Percentiles rank a stretch among this genome's conserved stretches.
phyloP scores from a whole-genome alignment of 257 asterid genomes.

The Paraleonurus japonicus region DNA sequence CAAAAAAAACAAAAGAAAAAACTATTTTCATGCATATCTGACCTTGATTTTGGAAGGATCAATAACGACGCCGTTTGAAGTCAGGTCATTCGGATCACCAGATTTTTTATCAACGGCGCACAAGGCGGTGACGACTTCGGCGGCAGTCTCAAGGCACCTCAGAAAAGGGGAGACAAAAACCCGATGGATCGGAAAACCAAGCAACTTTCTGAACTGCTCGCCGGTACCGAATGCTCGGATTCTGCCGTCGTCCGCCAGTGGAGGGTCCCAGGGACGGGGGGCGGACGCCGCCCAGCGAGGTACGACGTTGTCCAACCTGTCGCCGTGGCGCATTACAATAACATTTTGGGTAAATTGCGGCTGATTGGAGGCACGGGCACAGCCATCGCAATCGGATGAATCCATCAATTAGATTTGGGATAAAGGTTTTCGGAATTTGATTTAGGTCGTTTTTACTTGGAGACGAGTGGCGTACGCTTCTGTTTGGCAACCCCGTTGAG shows the following conservation, averaged over 20 bases:
- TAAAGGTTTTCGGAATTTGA: background rate
- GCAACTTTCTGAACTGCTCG: conserved; percentile 40
- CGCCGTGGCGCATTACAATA: conserved; percentile 96
- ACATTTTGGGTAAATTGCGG: conserved; percentile 51
- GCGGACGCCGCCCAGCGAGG: conserved; percentile 75
- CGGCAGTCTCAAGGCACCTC: conserved; percentile 88
- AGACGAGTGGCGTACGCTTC: too few species aligned
- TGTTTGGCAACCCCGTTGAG: too few species aligned
- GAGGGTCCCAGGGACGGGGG: conserved; percentile 90
- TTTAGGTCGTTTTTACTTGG: conserved; percentile 8
- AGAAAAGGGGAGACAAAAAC: conserved; percentile 80
- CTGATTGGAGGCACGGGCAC: conserved; percentile 11
- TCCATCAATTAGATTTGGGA: conserved; percentile 32
- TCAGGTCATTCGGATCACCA: conserved; percentile 41
- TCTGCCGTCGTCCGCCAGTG: conserved; percentile 67
- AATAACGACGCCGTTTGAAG: conserved; percentile 53
- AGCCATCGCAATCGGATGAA: conserved; percentile 22
- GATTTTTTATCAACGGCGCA: conserved; percentile 47
- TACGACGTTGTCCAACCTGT: conserved; percentile 67
- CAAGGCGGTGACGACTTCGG: conserved; percentile 61
- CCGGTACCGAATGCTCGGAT: conserved; percentile 77
- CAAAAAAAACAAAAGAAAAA: background rate
- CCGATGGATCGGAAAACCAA: conserved; percentile 69
- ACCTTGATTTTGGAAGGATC: conserved; percentile 86
- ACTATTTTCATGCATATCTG: conserved; percentile 2